Conservation (phyloP, 2,329 filamentous ascomycete species). For the Pseudonectria foliicola region DNA sequence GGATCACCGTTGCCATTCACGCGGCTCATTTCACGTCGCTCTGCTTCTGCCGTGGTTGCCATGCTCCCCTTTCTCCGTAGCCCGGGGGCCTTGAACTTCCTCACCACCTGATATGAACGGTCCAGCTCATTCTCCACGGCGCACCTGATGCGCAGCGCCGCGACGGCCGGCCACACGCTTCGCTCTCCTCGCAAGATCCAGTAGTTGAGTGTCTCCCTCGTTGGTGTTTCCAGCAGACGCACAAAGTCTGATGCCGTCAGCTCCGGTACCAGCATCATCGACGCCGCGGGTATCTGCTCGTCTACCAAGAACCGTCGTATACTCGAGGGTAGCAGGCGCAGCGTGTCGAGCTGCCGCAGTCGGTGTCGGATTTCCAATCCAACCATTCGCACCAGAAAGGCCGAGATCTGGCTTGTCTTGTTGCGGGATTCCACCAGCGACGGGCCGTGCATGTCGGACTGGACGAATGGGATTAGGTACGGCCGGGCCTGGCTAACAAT, state of each 20-base stretch:
- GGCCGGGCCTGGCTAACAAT: conserved; percentile 88
- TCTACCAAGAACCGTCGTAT: conserved; percentile 75
- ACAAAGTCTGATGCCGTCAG: conserved; percentile 67
- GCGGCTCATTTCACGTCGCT: conserved; percentile 7
- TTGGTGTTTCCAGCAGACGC: conserved; percentile 76
- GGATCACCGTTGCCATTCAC: conserved; percentile 3
- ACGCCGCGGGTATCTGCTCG: conserved; percentile 71
- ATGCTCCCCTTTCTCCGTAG: conserved; percentile 40
- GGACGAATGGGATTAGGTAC: conserved; percentile 79
- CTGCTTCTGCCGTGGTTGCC: conserved; percentile 20
- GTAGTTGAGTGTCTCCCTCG: conserved; percentile 65
- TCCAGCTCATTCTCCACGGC: conserved; percentile 85
- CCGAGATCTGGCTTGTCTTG: conserved; percentile 49
- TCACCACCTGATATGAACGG: conserved; percentile 71
- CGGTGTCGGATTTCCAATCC: conserved; percentile 74
- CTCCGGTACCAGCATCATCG: conserved; percentile 75
- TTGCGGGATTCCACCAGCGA: conserved; percentile 52
- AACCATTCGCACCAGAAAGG: conserved; percentile 59
- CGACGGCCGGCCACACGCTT: conserved; percentile 85
- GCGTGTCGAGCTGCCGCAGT: conserved; percentile 69
- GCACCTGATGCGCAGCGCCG: conserved; percentile 73
- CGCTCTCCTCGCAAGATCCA: conserved; percentile 82
- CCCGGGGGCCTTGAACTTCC: conserved; percentile 51
- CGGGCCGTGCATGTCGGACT: conserved; percentile 72
- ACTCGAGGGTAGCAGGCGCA: conserved; percentile 62